Percentiles rank a stretch among this genome's conserved stretches.
Evolutionary conservation across 148 eudicot species (phyloP).

Genomic region (Bassia scoparia): DNA sequence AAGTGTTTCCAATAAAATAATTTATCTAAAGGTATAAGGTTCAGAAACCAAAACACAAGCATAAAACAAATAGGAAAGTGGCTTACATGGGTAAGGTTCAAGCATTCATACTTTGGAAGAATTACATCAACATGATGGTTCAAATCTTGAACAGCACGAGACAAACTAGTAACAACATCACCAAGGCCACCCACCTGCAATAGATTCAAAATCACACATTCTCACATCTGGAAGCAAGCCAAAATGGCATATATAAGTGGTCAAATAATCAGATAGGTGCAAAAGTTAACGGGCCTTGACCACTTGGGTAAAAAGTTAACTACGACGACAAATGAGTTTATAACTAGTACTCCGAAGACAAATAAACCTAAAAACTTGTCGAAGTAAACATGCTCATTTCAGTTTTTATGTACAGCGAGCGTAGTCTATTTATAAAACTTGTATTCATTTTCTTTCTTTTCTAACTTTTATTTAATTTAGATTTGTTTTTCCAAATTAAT

Average conservation of each 20-base stretch:
- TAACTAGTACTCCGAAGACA: too few relatives aligned
- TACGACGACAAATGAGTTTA: too few relatives aligned
- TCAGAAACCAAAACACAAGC: constrained; percentile 9
- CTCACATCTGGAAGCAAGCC: not conserved
- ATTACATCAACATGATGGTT: constrained; percentile 83
- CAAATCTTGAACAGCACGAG: constrained; percentile 93
- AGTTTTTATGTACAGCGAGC: too few relatives aligned
- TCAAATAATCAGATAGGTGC: too few relatives aligned
- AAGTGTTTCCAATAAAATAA: not conserved
- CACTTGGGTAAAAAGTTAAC: too few relatives aligned
- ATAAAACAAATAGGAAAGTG: constrained; percentile 7
- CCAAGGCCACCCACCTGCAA: constrained; percentile 99
- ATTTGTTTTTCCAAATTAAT: too few relatives aligned
- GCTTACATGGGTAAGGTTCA: constrained; percentile 82
- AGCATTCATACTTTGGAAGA: constrained; percentile 89
- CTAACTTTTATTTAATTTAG: too few relatives aligned
- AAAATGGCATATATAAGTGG: constrained; percentile 8
- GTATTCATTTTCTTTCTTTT: too few relatives aligned
- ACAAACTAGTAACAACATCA: constrained; percentile 96
- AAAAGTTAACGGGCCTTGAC: too few relatives aligned
- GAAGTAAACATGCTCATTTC: too few relatives aligned
- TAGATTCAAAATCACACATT: constrained; percentile 18
- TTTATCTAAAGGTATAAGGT: not conserved
- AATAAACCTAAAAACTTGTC: too few relatives aligned
- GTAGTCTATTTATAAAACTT: too few relatives aligned